Percentiles rank a stretch among this genome's conserved stretches.
These are phyloP conservation scores for Esteya vermicola DNA, from an alignment of 2,329 filamentous ascomycete genomes.

Conservation along the genomic window DNA sequence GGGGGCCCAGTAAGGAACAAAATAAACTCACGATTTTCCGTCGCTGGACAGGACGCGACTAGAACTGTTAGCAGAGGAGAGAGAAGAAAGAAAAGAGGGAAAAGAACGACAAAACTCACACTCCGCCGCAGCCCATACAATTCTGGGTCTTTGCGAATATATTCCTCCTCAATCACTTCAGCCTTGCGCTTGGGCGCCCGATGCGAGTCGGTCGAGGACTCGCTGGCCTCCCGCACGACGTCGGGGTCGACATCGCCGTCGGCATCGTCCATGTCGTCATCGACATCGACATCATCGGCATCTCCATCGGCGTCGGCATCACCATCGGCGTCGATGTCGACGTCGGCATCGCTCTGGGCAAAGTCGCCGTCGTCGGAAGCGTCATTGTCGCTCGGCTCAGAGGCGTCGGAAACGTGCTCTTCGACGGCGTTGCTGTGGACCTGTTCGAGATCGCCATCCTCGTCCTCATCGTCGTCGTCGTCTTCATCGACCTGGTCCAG, in stretches of 20 bases:
- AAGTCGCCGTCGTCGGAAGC: slow-evolving; percentile 61
- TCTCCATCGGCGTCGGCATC: slow-evolving; percentile 31
- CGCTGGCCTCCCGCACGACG: slow-evolving; percentile 33
- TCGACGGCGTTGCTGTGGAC: slow-evolving; percentile 17
- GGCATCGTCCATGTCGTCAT: slow-evolving; percentile 36
- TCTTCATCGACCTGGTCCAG: slow-evolving; percentile 37
- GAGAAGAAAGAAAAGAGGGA: slow-evolving; percentile 2
- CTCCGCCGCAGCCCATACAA: slow-evolving; percentile 89
- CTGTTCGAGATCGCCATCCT: slow-evolving; percentile 15
- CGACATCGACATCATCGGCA: no score
- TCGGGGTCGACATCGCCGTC: slow-evolving; percentile 30
- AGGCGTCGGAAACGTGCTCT: no score
- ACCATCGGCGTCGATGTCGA: slow-evolving; percentile 47
- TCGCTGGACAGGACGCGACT: slow-evolving; percentile 44
- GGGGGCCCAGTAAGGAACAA: no score
- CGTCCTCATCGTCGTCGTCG: slow-evolving; percentile 30
- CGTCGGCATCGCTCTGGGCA: slow-evolving; percentile 25
- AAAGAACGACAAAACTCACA: slow-evolving; percentile 36
- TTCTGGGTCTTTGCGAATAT: slow-evolving; percentile 82
- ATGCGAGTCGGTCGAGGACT: slow-evolving; percentile 57
- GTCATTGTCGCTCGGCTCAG: slow-evolving; percentile 34
- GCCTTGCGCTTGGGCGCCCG: slow-evolving; percentile 61
- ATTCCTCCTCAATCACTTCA: slow-evolving; percentile 59
- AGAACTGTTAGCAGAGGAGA: slow-evolving; percentile 14
- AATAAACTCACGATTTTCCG: slow-evolving; percentile 38